phyloP scores from a whole-genome alignment of 345 rosid genomes.

The Erodium maritimum region DNA sequence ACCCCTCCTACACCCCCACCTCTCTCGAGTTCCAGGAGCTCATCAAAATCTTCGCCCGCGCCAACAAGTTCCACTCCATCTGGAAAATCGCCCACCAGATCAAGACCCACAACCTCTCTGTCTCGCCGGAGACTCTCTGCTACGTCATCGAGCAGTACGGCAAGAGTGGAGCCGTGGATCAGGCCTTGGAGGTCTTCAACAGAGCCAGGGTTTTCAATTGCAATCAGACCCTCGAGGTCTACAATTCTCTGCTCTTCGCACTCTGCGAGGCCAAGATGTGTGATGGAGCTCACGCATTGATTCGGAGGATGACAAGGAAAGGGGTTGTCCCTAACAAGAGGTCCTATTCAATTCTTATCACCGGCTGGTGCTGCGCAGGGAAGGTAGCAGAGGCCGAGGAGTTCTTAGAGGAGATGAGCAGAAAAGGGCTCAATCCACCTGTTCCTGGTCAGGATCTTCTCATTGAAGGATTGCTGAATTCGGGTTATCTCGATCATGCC shows the following conservation, averaged over 20 bases:
- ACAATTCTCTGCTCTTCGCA: slow-evolving; percentile 67
- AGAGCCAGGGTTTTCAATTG: slow-evolving; percentile 41
- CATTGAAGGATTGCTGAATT: slow-evolving; percentile 68
- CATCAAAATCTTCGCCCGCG: slow-evolving; percentile 42
- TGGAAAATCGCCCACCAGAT: slow-evolving; percentile 69
- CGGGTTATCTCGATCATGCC: slow-evolving; percentile 71
- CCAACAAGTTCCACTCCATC: slow-evolving; percentile 62
- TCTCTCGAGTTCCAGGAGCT: slow-evolving; percentile 63
- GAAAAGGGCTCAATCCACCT: slow-evolving; percentile 75
- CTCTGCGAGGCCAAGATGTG: slow-evolving; percentile 74
- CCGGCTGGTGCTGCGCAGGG: slow-evolving; percentile 78
- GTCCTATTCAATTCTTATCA: slow-evolving; percentile 53
- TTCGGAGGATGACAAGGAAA: slow-evolving; percentile 74
- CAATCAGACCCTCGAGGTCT: slow-evolving; percentile 32
- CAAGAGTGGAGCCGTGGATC: slow-evolving; percentile 56
- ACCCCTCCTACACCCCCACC: slow-evolving; percentile 47
- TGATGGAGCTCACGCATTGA: slow-evolving; percentile 73
- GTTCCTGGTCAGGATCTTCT: slow-evolving; percentile 84
- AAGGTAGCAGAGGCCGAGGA: slow-evolving; percentile 73
- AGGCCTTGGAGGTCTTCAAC: slow-evolving; percentile 80
- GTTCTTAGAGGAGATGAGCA: slow-evolving; percentile 78
- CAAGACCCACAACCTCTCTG: slow-evolving; percentile 41
- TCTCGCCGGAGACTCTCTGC: slow-evolving; percentile 50
- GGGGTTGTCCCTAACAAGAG: slow-evolving; percentile 50
- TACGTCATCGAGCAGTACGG: slow-evolving; percentile 71